Base-by-base conservation (phyloP, 1,284 basidiomycete genomes). In the Porphyrellus sp. region DNA sequence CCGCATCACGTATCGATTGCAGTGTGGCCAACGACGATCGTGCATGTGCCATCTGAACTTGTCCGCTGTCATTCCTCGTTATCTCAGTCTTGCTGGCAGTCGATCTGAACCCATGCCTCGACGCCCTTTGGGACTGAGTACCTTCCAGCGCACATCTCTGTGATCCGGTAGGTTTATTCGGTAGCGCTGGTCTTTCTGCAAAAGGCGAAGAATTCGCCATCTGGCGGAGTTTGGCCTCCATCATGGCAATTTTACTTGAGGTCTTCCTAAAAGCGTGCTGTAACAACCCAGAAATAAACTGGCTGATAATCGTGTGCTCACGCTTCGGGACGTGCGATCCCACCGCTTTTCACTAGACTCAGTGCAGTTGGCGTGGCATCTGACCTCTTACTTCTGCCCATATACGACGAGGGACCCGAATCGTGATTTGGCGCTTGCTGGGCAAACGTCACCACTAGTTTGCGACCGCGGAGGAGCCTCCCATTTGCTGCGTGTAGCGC, bases 201-300 rank as follows among this genome's bases (percentile, higher is more conserved):
- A 57, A 66, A 2, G 56, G 16, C 1, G 58, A 63, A 5, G 64
- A 65, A 51, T 73, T 70, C 59, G 84, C 82, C 80, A 97, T 82
- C 57, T 91, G 82, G 9, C 84, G 81, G 20, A 98, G 76, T 70
- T 98, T 98, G 5, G 95, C 95, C 70, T 98, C 96, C 80, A 98
- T 89, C 56, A 89, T 84, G 2, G 93, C 93, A 61, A 98, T 98
- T 72, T 97, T 97, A 58, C 86, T 85, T 44, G 82, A 77, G 1
- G 91, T 93, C 51, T 91, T 93, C 60, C 53, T 56, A 34, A 16
- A 13, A 8, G 35, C 21, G 20, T 9, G 21, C 21, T 13, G 40
- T 65, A n/a, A 39, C 30, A 8, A 51, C 27, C 34, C 46, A 33
- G 41, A 53, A 50, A 52, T 39, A 39, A 49, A 31, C 27, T 7